Conservation (phyloP, 495 filamentous ascomycete genomes). For the Xeromyces bisporus region DNA sequence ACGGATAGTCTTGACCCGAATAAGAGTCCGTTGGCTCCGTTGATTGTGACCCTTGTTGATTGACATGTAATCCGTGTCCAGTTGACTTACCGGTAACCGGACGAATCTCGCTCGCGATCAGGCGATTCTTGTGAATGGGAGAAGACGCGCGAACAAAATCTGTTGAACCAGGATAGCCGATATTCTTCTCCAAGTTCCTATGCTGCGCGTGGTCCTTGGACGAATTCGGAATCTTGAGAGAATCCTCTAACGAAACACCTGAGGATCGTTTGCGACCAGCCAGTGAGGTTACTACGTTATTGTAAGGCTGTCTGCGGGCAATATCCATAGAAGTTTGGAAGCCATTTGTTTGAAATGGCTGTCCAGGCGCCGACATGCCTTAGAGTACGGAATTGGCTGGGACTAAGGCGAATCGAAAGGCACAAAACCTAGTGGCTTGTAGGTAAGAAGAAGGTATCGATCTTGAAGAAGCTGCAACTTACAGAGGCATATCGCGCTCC, state of each 20-base stretch:
- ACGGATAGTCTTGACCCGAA: constrained; percentile 37
- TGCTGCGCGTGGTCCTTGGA: no score
- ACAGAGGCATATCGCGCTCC: no score
- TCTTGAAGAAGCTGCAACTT: no score
- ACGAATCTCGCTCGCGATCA: constrained; percentile 25
- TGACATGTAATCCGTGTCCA: constrained; percentile 29
- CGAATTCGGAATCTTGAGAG: constrained; percentile 2
- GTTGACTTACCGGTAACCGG: constrained; percentile 8
- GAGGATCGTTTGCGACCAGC: constrained; percentile 27
- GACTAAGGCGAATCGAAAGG: no score
- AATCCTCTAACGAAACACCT: constrained; percentile 5
- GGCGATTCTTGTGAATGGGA: constrained; percentile 12
- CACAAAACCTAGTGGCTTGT: no score
- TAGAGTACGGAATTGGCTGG: neutral
- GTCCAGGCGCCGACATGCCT: constrained; percentile 15
- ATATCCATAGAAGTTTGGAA: constrained; percentile 33
- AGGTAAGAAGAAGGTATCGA: no score
- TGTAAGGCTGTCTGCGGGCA: constrained; percentile 21
- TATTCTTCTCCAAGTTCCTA: no score
- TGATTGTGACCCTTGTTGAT: constrained; percentile 8
- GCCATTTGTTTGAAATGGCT: constrained; percentile 20
- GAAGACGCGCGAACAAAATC: constrained; percentile 13
- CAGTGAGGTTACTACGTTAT: constrained; percentile 19
- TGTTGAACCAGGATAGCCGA: constrained; percentile 3
- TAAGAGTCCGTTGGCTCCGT: no score